phyloP scores from a whole-genome alignment of 495 filamentous ascomycete species.

The Daldinia concentrica region DNA sequence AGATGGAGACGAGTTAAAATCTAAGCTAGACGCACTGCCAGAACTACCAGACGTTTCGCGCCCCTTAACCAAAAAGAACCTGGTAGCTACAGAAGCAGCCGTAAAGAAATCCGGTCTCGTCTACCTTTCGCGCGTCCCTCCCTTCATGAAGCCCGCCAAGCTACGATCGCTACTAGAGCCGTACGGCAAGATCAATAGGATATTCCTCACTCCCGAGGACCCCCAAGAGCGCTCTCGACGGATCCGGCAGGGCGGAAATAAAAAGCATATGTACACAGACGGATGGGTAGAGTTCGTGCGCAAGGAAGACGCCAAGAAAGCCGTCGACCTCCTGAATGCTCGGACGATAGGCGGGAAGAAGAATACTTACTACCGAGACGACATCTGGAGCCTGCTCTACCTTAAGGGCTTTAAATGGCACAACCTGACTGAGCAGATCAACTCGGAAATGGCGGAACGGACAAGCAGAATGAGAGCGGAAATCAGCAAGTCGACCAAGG shows the following conservation, averaged over 20 bases:
- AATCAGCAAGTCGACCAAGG: conserved; percentile 77
- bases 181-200: conserved; percentile 80
- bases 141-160: conserved; percentile 91
- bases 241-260: conserved; percentile 78
- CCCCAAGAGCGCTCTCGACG: conserved; percentile 66
- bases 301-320: conserved; percentile 77
- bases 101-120: conserved; percentile 78
- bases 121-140: conserved; percentile 90
- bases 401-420: conserved; percentile 87
- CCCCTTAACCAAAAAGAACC: conserved; percentile 66
- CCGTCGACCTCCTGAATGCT: conserved; percentile 86
- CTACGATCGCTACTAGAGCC: conserved; percentile 78
- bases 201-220: conserved; percentile 88
- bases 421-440: conserved; percentile 72
- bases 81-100: conserved; percentile 65
- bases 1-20: conserved; percentile 35
- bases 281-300: conserved; percentile 94
- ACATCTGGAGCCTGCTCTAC: conserved; percentile 84
- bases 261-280: conserved; percentile 85
- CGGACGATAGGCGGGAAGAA: conserved; percentile 86
- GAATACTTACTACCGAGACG: conserved; percentile 88
- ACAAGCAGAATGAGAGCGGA: conserved; percentile 81
- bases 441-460: conserved; percentile 83
- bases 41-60: conserved; percentile 58
- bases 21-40: conserved; percentile 29